Evolutionary conservation across 257 asterid species (phyloP).

Genomic region (Solanum ossicruentum): DNA sequence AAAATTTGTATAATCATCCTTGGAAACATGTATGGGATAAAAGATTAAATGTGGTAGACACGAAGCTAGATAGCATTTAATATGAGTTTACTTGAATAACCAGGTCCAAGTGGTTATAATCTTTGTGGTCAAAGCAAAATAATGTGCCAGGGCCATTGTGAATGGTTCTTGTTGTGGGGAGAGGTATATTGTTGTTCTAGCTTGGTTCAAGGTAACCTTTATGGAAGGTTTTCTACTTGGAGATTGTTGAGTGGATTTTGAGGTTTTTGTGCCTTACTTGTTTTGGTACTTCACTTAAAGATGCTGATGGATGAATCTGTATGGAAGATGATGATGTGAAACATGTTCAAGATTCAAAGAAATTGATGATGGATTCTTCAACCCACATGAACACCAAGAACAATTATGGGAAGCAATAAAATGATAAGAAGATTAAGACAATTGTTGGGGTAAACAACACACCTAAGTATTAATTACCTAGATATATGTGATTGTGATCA

Average conservation of each 20-base stretch:
- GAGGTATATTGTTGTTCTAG: conserved; percentile 31
- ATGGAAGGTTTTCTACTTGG: conserved; percentile 37
- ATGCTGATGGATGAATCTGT: background rate
- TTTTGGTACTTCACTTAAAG: conserved; percentile 9
- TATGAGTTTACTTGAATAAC: background rate
- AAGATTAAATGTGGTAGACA: background rate
- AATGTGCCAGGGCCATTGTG: conserved; percentile 37
- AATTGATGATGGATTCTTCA: background rate
- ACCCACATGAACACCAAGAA: background rate
- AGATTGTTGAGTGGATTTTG: conserved; percentile 31
- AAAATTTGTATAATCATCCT: background rate
- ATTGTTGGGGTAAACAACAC: background rate
- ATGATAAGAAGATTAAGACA: background rate
- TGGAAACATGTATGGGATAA: background rate
- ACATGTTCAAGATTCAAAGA: background rate
- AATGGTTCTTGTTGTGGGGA: conserved; percentile 41
- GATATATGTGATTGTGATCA: background rate
- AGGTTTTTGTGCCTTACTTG: conserved; percentile 18
- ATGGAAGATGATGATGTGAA: background rate
- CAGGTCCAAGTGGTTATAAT: conserved; percentile 32
- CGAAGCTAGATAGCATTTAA: background rate
- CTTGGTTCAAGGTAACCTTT: conserved; percentile 28
- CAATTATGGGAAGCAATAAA: background rate
- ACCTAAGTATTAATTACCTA: background rate
- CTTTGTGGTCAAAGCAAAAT: conserved; percentile 20